These are phyloP conservation scores for Hyaloscypha variabilis DNA, from an alignment of 495 filamentous ascomycete genomes.

Conservation along the genomic window DNA sequence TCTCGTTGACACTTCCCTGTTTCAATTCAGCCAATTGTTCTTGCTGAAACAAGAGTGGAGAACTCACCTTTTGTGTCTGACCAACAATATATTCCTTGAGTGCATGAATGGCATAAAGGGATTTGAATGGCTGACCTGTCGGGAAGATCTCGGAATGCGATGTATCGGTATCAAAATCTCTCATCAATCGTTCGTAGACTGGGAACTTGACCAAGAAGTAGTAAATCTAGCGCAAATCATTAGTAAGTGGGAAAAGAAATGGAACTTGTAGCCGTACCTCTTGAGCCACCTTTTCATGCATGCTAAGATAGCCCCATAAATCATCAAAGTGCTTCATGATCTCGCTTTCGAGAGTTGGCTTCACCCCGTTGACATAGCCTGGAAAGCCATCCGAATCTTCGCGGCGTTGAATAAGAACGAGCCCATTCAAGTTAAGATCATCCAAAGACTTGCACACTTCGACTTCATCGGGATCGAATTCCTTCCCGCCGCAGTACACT, in stretches of 20 bases:
- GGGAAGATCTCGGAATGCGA: slow-evolving; percentile 66
- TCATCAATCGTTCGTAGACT: slow-evolving; percentile 62
- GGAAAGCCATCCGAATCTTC: slow-evolving; percentile 37
- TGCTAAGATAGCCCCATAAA: slow-evolving; percentile 77
- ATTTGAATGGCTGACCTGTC: slow-evolving; percentile 68
- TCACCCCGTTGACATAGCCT: slow-evolving; percentile 38
- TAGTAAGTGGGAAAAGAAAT: slow-evolving; percentile 31
- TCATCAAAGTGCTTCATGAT: slow-evolving; percentile 85
- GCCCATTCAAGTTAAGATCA: slow-evolving; percentile 62
- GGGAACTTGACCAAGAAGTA: slow-evolving; percentile 75
- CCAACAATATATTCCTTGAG: slow-evolving; percentile 50
- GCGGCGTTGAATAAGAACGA: slow-evolving; percentile 60
- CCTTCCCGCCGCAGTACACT: slow-evolving; percentile 50
- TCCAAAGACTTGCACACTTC: slow-evolving; percentile 55
- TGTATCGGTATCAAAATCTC: slow-evolving; percentile 56
- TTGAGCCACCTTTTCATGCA: slow-evolving; percentile 72
- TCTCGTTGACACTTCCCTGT: slow-evolving; percentile 29
- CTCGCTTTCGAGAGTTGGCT: slow-evolving; percentile 67
- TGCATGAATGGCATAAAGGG: slow-evolving; percentile 72
- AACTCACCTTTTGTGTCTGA: slow-evolving; percentile 22
- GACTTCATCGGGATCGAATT: slow-evolving; percentile 48
- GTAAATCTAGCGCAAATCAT: slow-evolving; percentile 56
- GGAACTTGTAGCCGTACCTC: slow-evolving; percentile 41
- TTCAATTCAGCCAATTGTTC: slow-evolving; percentile 4
- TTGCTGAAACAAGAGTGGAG: neutral